phyloP scores from a whole-genome alignment of 805 yeast species.

The Jamesozyma spencerorum region DNA sequence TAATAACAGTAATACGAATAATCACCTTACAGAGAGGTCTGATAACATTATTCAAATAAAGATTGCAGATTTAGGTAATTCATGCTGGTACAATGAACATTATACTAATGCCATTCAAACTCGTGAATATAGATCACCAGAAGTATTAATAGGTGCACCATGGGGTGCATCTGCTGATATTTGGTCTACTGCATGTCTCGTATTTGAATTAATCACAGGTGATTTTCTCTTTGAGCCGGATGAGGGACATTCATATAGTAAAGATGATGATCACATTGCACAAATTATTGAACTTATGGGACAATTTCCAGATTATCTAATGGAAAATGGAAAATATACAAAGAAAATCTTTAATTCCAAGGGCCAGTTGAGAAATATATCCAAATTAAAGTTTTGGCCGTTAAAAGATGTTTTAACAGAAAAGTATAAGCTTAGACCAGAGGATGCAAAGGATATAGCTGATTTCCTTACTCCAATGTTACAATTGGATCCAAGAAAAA shows the following conservation, averaged over 20 bases:
- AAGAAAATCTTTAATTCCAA: conserved; percentile 54
- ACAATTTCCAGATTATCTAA: conserved; percentile 48
- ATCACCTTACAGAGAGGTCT: conserved; percentile 1
- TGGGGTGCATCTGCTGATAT: conserved; percentile 97
- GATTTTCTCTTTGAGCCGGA: conserved; percentile 88
- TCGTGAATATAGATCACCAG: conserved; percentile 88
- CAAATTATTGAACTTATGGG: conserved; percentile 84
- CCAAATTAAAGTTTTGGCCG: conserved; percentile 83
- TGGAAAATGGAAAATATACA: conserved; percentile 53
- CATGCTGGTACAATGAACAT: conserved; percentile 73
- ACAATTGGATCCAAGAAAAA: conserved; percentile 57
- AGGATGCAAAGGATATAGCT: conserved; percentile 63
- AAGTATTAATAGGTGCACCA: conserved; percentile 62
- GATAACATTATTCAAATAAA: conserved; percentile 64
- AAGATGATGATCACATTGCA: conserved; percentile 94
- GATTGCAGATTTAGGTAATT: conserved; percentile 90
- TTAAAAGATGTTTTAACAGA: conserved; percentile 71
- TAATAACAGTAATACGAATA: not conserved
- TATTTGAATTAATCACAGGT: conserved; percentile 87
- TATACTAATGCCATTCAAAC: conserved; percentile 88
- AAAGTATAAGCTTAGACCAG: conserved; percentile 65
- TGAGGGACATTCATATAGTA: conserved; percentile 62
- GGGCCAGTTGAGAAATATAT: conserved; percentile 69
- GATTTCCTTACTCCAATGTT: conserved; percentile 83
- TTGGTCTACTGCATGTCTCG: conserved; percentile 91